Percentiles rank a stretch among this genome's conserved stretches.
These are phyloP conservation scores for Dendrobium huoshanense DNA, from an alignment of 106 monocot genomes.

Conservation along the genomic window DNA sequence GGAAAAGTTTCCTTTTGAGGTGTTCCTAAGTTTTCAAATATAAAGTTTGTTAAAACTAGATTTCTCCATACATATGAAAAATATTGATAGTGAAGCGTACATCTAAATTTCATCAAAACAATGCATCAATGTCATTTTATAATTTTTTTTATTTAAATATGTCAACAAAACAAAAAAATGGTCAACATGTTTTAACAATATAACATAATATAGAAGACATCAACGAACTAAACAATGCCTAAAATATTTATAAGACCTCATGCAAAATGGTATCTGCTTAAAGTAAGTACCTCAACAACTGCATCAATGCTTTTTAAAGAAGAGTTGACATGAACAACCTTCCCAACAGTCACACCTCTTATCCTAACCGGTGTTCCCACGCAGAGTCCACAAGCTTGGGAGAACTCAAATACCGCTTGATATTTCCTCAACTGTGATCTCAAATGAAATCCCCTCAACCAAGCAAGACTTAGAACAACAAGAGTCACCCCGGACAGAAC, in stretches of 20 bases:
- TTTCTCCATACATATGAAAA: no score
- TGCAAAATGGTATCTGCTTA: neutral
- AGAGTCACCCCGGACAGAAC: constrained; percentile 45
- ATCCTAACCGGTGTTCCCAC: constrained; percentile 71
- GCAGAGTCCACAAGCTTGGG: constrained; percentile 64
- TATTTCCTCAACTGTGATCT: constrained; percentile 59
- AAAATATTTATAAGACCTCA: neutral
- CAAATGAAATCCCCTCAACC: constrained; percentile 54
- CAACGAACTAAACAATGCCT: neutral
- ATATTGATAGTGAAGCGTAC: neutral
- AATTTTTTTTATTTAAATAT: neutral
- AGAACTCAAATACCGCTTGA: constrained; percentile 57
- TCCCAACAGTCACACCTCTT: constrained; percentile 67
- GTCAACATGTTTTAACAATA: neutral
- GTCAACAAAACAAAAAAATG: neutral
- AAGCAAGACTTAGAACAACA: constrained; percentile 44
- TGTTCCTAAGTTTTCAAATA: no score
- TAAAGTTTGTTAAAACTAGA: no score
- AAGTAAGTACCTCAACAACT: constrained; percentile 45
- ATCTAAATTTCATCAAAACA: neutral
- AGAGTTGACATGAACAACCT: constrained; percentile 48
- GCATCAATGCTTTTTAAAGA: constrained; percentile 62
- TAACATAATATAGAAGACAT: neutral
- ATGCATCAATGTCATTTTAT: neutral
- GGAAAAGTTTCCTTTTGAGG: no score